These are phyloP conservation scores for Malbranchea cinnamomea DNA, from an alignment of 2,329 filamentous ascomycete species.

Conservation along the genomic window DNA sequence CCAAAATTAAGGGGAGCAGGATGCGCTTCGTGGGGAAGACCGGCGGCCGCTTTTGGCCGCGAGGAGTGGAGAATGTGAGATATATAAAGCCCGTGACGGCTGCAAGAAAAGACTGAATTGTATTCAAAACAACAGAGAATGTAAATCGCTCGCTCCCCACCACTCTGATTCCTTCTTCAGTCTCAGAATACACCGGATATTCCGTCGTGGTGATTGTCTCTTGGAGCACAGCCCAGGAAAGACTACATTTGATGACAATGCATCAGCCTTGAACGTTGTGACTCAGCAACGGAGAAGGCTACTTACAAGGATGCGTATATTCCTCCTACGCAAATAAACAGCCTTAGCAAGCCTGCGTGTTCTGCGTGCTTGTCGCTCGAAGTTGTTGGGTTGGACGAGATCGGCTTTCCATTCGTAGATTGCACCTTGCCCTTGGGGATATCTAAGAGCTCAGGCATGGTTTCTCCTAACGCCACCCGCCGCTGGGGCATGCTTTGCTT, in stretches of 20 bases:
- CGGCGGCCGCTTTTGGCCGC: conserved; percentile 27
- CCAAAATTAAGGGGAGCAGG: conserved; percentile 62
- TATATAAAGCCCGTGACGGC: conserved; percentile 71
- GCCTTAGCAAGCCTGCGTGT: conserved; percentile 51
- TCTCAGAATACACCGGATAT: conserved; percentile 49
- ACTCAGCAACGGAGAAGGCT: too few species aligned
- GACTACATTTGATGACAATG: conserved; percentile 32
- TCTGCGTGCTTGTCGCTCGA: conserved; percentile 18
- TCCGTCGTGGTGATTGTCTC: conserved; percentile 91
- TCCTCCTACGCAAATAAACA: conserved; percentile 76
- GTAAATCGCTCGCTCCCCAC: conserved; percentile 57
- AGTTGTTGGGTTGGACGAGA: conserved; percentile 12
- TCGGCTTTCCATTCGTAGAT: conserved; percentile 17
- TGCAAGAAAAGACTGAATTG: conserved; percentile 82
- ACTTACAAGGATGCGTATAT: conserved; percentile 94
- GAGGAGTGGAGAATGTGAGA: conserved; percentile 50
- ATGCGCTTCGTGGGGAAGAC: conserved; percentile 68
- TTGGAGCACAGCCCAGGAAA: conserved; percentile 93
- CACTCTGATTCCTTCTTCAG: conserved; percentile 25
- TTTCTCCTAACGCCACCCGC: conserved; percentile 52
- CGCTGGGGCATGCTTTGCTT: conserved; percentile 53
- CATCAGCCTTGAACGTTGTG: conserved; percentile 8
- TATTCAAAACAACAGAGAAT: conserved; percentile 91
- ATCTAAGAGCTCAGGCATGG: conserved; percentile 31
- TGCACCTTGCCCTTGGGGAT: conserved; percentile 16